Evolutionary conservation across 1,284 basidiomycete species (phyloP).

Genomic region (Marasmius tenuissimus): DNA sequence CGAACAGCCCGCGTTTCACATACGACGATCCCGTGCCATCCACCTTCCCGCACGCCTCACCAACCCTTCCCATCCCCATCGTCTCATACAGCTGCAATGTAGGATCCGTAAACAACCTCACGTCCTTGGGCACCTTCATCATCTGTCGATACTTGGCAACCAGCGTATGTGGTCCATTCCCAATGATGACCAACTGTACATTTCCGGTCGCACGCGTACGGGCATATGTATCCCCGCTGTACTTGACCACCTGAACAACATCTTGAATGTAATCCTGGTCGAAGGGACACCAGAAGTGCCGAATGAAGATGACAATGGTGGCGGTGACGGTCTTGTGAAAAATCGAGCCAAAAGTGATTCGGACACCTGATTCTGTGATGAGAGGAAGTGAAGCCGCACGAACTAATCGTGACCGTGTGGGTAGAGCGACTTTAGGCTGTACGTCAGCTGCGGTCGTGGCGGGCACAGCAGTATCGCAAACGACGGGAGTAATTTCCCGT

Average conservation of each 20-base stretch:
- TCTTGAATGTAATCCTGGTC: constrained; percentile 84
- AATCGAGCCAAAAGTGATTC: background rate
- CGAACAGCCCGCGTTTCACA: constrained; percentile 59
- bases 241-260: constrained; percentile 53
- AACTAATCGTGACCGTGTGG: background rate
- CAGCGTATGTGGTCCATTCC: constrained; percentile 76
- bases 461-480: background rate
- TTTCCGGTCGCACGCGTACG: background rate
- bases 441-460: background rate
- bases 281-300: constrained; percentile 79
- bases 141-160: constrained; percentile 72
- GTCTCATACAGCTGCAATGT: constrained; percentile 65
- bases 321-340: constrained; percentile 35
- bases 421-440: background rate
- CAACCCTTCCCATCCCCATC: constrained; percentile 72
- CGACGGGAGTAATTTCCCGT: no score
- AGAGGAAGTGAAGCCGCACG: background rate
- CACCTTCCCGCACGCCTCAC: constrained; percentile 35
- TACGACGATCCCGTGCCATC: constrained; percentile 44
- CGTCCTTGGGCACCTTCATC: constrained; percentile 55
- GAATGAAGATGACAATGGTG: constrained; percentile 67
- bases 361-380: background rate
- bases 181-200: constrained; percentile 61
- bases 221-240: no score
- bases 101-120: constrained; percentile 81